phyloP scores from a whole-genome alignment of 495 filamentous ascomycete genomes.

The Parathielavia appendiculata region DNA sequence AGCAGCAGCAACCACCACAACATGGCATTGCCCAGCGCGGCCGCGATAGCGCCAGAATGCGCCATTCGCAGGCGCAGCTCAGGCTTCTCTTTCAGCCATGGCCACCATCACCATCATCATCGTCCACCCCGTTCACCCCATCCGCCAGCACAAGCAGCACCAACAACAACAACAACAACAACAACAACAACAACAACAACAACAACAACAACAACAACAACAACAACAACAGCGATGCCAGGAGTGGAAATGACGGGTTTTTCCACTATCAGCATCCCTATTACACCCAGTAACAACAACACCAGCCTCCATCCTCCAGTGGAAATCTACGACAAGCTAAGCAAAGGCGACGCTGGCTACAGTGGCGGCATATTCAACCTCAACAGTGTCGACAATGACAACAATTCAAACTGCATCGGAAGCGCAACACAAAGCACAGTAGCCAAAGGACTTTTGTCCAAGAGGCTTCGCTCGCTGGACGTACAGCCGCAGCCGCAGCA shows the following conservation, averaged over 20 bases:
- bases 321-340: slow-evolving; percentile 27
- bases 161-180: neutral
- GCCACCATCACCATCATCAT: slow-evolving; percentile 12
- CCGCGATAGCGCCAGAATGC: slow-evolving; percentile 47
- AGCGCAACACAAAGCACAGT: slow-evolving; percentile 20
- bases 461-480: slow-evolving; percentile 41
- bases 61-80: slow-evolving; percentile 53
- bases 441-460: slow-evolving; percentile 42
- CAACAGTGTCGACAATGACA: neutral
- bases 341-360: slow-evolving; percentile 62
- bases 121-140: neutral
- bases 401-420: neutral
- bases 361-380: slow-evolving; percentile 52
- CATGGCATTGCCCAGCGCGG: slow-evolving; percentile 32
- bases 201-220: neutral
- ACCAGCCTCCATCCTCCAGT: neutral
- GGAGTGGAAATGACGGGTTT: slow-evolving; percentile 3
- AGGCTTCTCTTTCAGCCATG: slow-evolving; percentile 43
- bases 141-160: neutral
- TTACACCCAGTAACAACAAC: neutral
- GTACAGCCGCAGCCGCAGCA: slow-evolving; percentile 13
- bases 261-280: neutral
- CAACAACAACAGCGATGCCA: neutral
- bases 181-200: neutral
- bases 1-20: slow-evolving; percentile 13